Percentiles rank a stretch among this genome's conserved stretches.
Conservation (phyloP, 371 early-diverging fungal genomes). For the Rhizopus sp. region DNA sequence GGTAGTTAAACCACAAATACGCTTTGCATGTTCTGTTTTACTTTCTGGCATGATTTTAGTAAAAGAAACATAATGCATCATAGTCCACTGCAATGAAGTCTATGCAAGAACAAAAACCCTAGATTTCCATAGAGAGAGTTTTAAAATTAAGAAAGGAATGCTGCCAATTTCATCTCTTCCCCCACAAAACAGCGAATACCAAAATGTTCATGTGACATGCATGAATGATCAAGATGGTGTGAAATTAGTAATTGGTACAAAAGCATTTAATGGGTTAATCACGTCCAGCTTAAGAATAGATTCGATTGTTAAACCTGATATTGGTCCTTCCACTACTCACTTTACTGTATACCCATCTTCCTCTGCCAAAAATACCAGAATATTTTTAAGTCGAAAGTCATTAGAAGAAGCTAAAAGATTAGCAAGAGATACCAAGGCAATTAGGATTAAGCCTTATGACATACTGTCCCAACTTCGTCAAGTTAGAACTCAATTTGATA, state of each 20-base stretch:
- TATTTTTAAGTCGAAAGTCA: too few species aligned
- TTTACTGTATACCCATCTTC: too few species aligned
- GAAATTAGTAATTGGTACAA: slow-evolving; percentile 20
- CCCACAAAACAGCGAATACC: slow-evolving; percentile 11
- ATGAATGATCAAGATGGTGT: slow-evolving; percentile 15
- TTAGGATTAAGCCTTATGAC: slow-evolving; percentile 13
- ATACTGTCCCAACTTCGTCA: slow-evolving; percentile 19
- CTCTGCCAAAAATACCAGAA: too few species aligned
- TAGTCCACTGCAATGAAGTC: slow-evolving; percentile 17
- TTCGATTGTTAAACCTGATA: slow-evolving; percentile 10
- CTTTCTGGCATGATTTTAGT: slow-evolving; percentile 21
- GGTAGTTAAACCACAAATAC: slow-evolving; percentile 20
- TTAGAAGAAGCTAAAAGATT: slow-evolving; percentile 8
- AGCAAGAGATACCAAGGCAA: slow-evolving; percentile 13
- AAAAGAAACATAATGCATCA: slow-evolving; percentile 13
- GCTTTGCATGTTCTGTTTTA: slow-evolving; percentile 20
- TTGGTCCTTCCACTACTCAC: too few species aligned
- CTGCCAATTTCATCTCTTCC: slow-evolving; percentile 16
- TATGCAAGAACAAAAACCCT: slow-evolving; percentile 8
- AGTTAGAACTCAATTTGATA: slow-evolving; percentile 18
- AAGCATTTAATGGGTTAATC: slow-evolving; percentile 23
- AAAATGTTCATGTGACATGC: slow-evolving; percentile 11
- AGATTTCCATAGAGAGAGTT: slow-evolving; percentile 9
- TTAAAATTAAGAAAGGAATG: slow-evolving; percentile 12
- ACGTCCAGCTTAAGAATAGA: slow-evolving; percentile 23